Percentiles rank a stretch among this genome's conserved stretches.
Evolutionary conservation across 148 eudicot species (phyloP).

Genomic region (Hydrangea macrophylla): DNA sequence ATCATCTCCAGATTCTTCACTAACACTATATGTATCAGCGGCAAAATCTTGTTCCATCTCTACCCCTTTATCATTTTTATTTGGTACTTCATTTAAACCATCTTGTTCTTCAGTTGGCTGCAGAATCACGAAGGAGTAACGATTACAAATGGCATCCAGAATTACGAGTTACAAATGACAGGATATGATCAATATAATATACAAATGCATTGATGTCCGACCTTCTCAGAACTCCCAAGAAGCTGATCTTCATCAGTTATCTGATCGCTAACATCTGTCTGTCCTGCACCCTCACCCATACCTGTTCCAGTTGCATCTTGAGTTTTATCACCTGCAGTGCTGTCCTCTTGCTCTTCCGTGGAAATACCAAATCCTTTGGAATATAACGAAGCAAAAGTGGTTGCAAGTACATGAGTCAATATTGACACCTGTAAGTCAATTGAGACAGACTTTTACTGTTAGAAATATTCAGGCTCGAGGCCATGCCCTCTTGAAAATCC

Average conservation of each 20-base stretch:
- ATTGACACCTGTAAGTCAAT: constrained; percentile 51
- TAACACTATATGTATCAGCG: constrained; percentile 58
- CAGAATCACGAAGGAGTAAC: constrained; percentile 14
- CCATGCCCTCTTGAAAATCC: too few species aligned
- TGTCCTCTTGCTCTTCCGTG: constrained; percentile 55
- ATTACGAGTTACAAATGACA: not conserved
- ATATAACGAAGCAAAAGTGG: constrained; percentile 63
- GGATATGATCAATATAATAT: not conserved
- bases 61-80: constrained; percentile 66
- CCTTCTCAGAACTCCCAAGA: constrained; percentile 73
- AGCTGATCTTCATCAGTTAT: constrained; percentile 90
- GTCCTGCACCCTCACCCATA: constrained; percentile 89
- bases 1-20: constrained; percentile 80
- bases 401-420: constrained; percentile 64
- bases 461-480: not conserved
- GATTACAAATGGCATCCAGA: not conserved
- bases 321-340: constrained; percentile 33
- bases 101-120: constrained; percentile 65
- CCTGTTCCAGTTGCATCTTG: constrained; percentile 86
- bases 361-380: constrained; percentile 71
- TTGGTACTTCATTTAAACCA: constrained; percentile 46
- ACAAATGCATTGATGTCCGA: constrained; percentile 20
- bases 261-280: constrained; percentile 84
- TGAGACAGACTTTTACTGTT: not conserved
- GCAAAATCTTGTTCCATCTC: constrained; percentile 81